Evolutionary conservation across 345 rosid genomes (phyloP).

Genomic region (Brassica rapa): DNA sequence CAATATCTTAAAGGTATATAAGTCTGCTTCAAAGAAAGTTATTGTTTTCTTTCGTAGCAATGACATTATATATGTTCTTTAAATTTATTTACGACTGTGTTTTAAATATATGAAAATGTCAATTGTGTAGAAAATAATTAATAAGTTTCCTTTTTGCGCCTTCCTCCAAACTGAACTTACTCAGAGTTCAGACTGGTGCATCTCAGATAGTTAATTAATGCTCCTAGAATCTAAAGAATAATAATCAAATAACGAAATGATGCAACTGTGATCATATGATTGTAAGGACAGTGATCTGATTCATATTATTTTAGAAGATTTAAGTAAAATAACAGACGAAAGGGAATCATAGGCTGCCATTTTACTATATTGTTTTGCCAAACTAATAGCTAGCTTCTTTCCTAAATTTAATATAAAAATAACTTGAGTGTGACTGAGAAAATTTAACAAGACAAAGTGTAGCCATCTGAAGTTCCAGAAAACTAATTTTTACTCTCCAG

Average conservation of each 20-base stretch:
- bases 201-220: constrained; percentile 39
- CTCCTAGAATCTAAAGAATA: constrained; percentile 36
- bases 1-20: background rate
- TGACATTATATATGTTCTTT: background rate
- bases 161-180: constrained; percentile 43
- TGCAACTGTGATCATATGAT: constrained; percentile 31
- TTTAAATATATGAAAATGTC: background rate
- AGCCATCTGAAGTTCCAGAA: background rate
- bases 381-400: background rate
- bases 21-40: constrained; percentile 6
- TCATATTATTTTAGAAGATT: constrained; percentile 15
- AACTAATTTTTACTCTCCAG: background rate
- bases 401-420: background rate
- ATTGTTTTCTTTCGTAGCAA: background rate
- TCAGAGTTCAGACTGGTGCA: constrained; percentile 43
- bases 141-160: constrained; percentile 26
- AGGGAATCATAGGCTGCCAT: constrained; percentile 22
- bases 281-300: constrained; percentile 26
- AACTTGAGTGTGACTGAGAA: constrained; percentile 11
- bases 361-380: constrained; percentile 22
- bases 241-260: constrained; percentile 31
- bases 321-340: background rate
- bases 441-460: constrained; percentile 4
- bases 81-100: background rate
- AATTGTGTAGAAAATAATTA: background rate